Percentiles rank a stretch among this genome's conserved stretches.
Evolutionary conservation across 2,329 filamentous ascomycete genomes (phyloP).

Genomic region (Mycosphaerelloides madeirae): DNA sequence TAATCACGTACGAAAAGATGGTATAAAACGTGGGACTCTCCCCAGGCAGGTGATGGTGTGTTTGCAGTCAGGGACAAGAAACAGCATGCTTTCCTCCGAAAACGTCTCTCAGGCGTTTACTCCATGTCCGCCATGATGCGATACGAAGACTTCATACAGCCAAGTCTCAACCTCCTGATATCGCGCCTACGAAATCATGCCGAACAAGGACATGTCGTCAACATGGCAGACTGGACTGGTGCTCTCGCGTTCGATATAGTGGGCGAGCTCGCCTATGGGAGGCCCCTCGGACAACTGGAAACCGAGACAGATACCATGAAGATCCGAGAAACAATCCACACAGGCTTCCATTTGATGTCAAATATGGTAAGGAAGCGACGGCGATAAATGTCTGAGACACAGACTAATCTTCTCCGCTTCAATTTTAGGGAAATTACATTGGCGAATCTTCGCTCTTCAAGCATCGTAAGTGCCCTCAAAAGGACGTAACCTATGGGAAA

Average conservation of each 20-base stretch:
- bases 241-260: slow-evolving; percentile 72
- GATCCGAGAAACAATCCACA: slow-evolving; percentile 6
- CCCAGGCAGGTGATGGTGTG: slow-evolving; percentile 28
- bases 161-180: slow-evolving; percentile 35
- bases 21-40: slow-evolving; percentile 9
- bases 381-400: too few relatives aligned
- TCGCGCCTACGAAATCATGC: slow-evolving; percentile 22
- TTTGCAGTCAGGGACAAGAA: slow-evolving; percentile 5
- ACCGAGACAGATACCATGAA: slow-evolving; percentile 9
- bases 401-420: too few relatives aligned
- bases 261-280: slow-evolving; percentile 42
- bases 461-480: too few relatives aligned
- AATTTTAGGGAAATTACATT: too few relatives aligned
- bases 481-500: too few relatives aligned
- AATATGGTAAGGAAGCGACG: too few relatives aligned
- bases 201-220: slow-evolving; percentile 18
- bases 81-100: slow-evolving; percentile 7
- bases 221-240: slow-evolving; percentile 15
- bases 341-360: slow-evolving; percentile 7
- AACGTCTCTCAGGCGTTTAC: slow-evolving; percentile 6
- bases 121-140: slow-evolving; percentile 30
- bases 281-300: slow-evolving; percentile 15
- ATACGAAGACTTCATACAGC: slow-evolving; percentile 35
- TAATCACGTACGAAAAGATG: too few relatives aligned
- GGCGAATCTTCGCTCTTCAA: too few relatives aligned